Evolutionary conservation across 163 green algal genomes (phyloP).

Genomic region (Scenedesmus sp.): DNA sequence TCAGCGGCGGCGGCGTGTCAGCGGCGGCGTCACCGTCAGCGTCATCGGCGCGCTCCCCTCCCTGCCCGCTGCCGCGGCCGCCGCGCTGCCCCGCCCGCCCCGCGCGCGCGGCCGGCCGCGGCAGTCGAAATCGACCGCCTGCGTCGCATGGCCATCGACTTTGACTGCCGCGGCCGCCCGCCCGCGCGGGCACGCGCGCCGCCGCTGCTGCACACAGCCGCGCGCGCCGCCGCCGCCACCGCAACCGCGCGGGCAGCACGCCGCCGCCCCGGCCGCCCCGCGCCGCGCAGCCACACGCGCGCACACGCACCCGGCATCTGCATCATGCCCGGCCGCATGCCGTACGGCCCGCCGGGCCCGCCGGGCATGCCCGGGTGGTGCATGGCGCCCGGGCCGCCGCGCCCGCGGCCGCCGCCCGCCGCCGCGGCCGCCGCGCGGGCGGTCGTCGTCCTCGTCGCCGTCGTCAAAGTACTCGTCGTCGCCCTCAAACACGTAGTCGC

Average conservation of each 20-base stretch:
- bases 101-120: no score
- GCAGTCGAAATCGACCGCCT: no score
- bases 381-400: conserved; percentile 5
- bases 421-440: conserved; percentile 18
- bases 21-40: no score
- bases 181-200: no score
- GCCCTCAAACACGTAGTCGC: conserved; percentile 43
- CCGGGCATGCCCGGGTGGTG: conserved; percentile 18
- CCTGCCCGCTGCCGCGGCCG: no score
- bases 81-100: no score
- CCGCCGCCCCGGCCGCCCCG: neutral
- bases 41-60: no score
- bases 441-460: conserved; percentile 13
- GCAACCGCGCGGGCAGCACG: neutral
- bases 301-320: conserved; percentile 1
- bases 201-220: no score
- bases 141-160: no score
- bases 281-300: neutral
- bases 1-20: no score
- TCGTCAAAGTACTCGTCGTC: conserved; percentile 44
- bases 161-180: no score
- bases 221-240: no score
- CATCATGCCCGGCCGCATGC: conserved; percentile 44
- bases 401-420: conserved; percentile 1
- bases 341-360: conserved; percentile 19